Evolutionary conservation across 1,284 basidiomycete genomes (phyloP), one percentile per base, ranked within the genome.

Genomic region (Rhizopogon parksii): DNA sequence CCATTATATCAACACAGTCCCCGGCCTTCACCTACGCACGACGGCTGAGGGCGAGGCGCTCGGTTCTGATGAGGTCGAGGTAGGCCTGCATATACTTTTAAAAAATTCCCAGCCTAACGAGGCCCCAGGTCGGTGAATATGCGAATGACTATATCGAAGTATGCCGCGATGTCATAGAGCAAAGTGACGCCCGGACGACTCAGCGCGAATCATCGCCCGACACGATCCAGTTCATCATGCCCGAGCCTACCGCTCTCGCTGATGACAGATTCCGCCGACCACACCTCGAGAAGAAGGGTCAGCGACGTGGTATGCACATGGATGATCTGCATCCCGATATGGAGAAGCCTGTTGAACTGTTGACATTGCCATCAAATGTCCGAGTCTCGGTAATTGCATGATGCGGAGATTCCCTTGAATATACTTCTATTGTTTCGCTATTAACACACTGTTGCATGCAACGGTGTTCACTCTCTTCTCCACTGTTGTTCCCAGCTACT

Each of bases 51-150:
- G 82, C 32, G 91, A 96, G 73, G 78, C 78, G 51, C 75, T 91
- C 47, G 93, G 93, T 47, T 87, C 95, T 79, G 93, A 97, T 67
- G 90, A 89, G 61, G 79, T 82, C 25, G 85, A 93, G 77, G 85
- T 88, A 58, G 57, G 79, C 62, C 5, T 9, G 38, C 5, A 39
- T 39, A n/a, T 50, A 34, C 17, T 34, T 19, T 21, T 9, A 2
- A 5, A n/a, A n/a, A 19, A 8, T n/a, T 14, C 14, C 2, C 12
- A 32, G 4, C 12, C 42, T 45, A 34, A 45, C 5, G 6, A 21
- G 12, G 39, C 1, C 25, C 51, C 57, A 87, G 83, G 84, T 87
- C 49, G 86, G 85, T 53, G 86, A 88, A 63, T 88, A 87, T 58
- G 85, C 83, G 21, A 80, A 73, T 27, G 86, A 88, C 61, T 88